These are phyloP conservation scores for Drosera capensis DNA, from an alignment of 148 eudicot species.

Conservation along the genomic window DNA sequence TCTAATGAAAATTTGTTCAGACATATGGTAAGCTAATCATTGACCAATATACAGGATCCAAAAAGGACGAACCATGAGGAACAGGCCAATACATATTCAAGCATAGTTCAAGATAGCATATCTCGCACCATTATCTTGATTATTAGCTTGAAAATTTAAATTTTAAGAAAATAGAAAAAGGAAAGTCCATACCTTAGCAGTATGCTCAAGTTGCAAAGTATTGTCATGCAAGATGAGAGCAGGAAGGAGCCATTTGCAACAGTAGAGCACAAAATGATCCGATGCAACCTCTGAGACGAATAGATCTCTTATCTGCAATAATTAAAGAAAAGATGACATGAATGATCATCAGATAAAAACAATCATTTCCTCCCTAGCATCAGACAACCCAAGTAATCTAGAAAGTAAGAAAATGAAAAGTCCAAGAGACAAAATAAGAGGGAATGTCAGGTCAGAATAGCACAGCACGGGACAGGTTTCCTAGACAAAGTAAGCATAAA, in stretches of 20 bases:
- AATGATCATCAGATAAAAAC: neutral
- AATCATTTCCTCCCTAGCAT: neutral
- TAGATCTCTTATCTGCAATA: conserved; percentile 63
- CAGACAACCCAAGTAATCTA: no score
- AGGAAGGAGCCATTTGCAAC: conserved; percentile 91
- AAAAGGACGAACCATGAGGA: no score
- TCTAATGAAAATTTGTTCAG: no score
- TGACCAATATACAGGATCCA: no score
- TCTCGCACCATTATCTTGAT: no score
- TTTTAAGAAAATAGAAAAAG: neutral
- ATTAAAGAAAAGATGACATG: conserved; percentile 2
- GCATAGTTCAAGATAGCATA: no score
- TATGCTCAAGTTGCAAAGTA: conserved; percentile 44
- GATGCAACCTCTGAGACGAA: conserved; percentile 70
- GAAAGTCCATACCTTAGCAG: conserved; percentile 42
- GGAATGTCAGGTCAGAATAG: no score
- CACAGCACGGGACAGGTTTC: no score
- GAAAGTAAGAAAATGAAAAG: no score
- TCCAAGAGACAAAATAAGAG: no score
- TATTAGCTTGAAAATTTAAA: neutral
- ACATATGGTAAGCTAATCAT: no score
- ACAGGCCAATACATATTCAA: neutral
- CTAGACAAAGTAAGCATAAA: no score
- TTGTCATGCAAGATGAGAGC: conserved; percentile 69
- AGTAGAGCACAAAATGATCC: conserved; percentile 55